A percentile compares a stretch with the other conserved stretches of the same genome.
Conservation (phyloP, 2,329 filamentous ascomycete species). For the Aplosporella prunicola region DNA sequence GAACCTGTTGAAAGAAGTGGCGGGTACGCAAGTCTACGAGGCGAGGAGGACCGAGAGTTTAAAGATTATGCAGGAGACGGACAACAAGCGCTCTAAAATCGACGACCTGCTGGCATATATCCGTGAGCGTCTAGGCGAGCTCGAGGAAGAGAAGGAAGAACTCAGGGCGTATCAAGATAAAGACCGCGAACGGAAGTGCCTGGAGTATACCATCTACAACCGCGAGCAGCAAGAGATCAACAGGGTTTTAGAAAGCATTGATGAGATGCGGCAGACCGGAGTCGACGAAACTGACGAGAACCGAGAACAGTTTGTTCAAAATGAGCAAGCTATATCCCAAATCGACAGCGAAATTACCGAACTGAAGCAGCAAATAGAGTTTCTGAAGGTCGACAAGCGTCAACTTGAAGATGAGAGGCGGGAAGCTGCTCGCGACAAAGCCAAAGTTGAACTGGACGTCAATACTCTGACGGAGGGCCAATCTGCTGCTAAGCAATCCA, state of each 20-base stretch:
- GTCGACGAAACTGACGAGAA: slow-evolving; percentile 78
- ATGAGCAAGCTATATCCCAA: slow-evolving; percentile 67
- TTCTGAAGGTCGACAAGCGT: slow-evolving; percentile 72
- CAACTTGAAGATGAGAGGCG: slow-evolving; percentile 86
- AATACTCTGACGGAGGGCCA: slow-evolving; percentile 78
- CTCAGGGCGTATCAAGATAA: slow-evolving; percentile 89
- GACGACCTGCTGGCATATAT: slow-evolving; percentile 89
- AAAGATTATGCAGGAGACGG: slow-evolving; percentile 95
- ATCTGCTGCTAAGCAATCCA: slow-evolving; percentile 63
- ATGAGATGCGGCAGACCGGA: slow-evolving; percentile 70
- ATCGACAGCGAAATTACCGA: slow-evolving; percentile 73
- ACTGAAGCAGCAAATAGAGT: slow-evolving; percentile 71
- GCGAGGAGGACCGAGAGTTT: slow-evolving; percentile 80
- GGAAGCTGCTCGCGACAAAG: slow-evolving; percentile 67
- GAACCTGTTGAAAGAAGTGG: slow-evolving; percentile 91
- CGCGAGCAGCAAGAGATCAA: slow-evolving; percentile 75
- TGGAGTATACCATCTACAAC: slow-evolving; percentile 91
- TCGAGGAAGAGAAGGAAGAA: slow-evolving; percentile 97
- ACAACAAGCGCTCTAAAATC: slow-evolving; percentile 89
- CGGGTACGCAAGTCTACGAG: slow-evolving; percentile 95
- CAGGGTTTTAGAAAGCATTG: slow-evolving; percentile 69
- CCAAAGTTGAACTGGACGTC: slow-evolving; percentile 76
- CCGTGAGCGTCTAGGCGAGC: slow-evolving; percentile 74
- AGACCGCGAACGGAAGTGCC: slow-evolving; percentile 79
- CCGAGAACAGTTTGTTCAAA: slow-evolving; percentile 63